Evolutionary conservation across 371 early-diverging fungal genomes (phyloP), one percentile per base, ranked within the genome.

Genomic region (Mucor saturninus): DNA sequence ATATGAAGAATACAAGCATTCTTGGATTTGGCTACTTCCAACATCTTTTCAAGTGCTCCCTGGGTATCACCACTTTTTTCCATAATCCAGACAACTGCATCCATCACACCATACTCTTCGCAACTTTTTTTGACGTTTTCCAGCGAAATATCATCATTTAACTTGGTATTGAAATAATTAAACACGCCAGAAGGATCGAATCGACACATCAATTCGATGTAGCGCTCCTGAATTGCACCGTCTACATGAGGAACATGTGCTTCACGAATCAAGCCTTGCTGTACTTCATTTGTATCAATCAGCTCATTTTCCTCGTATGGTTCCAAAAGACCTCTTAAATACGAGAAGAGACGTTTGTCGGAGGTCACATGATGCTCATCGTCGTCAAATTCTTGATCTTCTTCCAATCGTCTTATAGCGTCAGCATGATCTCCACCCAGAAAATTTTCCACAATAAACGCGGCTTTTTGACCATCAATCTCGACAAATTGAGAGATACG

Each of bases 31-130:
- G 89, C 85, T n/a, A 85, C 83, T 21, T 81, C 82, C 30, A 88
- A 64, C 64, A 92, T 80, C 50, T 86, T 86, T 15, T 79, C 76
- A 28, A 93, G 65, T 0, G 93, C 92, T 1, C 87, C 90, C 31
- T 79, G 75, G 1, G 86, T 82, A 62, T 91, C 78, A 1, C 91
- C 92, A 43, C 77, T 86, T 53, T 85, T 76, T 63, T 92, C 91
- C 73, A 90, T 76, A 26, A 93, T 86, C 92, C 93, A 93, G 6
- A 91, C 88, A 8, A 87, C 89, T 0, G 91, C 91, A 65, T 89
- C 88, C 28, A 85, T 81, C 1, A 90, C 86, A 9, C 83, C 83
- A 21, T 86, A 64, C 13, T 79, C 45, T 57, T 85, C 85, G 54
- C 91, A 91, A 5, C 80, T 68, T 38, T 74, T 65, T 14, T 87